Conservation (phyloP, 352 stramenopile genomes). For the Pythium coloratum region DNA sequence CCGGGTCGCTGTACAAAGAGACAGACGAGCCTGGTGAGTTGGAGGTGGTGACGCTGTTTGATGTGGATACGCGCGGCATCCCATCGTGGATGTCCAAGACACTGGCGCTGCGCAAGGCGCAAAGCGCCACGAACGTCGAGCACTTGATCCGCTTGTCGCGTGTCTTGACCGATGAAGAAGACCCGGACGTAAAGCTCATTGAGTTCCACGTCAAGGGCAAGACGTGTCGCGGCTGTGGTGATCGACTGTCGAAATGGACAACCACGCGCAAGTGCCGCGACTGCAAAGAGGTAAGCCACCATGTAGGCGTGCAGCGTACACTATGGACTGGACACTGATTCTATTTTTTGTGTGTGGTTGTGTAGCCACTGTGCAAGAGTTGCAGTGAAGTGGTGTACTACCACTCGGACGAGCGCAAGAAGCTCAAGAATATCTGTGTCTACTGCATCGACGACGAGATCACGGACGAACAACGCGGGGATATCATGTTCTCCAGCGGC, state of each 20-base stretch:
- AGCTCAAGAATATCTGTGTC: slow-evolving; percentile 70
- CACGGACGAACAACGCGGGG: slow-evolving; percentile 25
- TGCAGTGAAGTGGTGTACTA: slow-evolving; percentile 67
- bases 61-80: slow-evolving; percentile 59
- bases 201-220: slow-evolving; percentile 37
- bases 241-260: slow-evolving; percentile 47
- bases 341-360: slow-evolving; percentile 5
- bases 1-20: slow-evolving; percentile 60
- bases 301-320: background rate
- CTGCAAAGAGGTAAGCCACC: slow-evolving; percentile 49
- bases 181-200: slow-evolving; percentile 42
- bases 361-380: slow-evolving; percentile 49
- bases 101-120: slow-evolving; percentile 51
- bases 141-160: slow-evolving; percentile 62
- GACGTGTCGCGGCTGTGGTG: slow-evolving; percentile 47
- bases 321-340: background rate
- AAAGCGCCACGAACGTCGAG: slow-evolving; percentile 61
- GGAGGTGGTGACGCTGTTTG: slow-evolving; percentile 59
- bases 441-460: slow-evolving; percentile 49
- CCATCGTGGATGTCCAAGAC: slow-evolving; percentile 68
- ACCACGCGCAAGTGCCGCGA: slow-evolving; percentile 50
- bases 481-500: slow-evolving; percentile 4
- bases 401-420: slow-evolving; percentile 55
- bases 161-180: slow-evolving; percentile 49
- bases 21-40: slow-evolving; percentile 47